Percentiles rank a stretch among this genome's conserved stretches.
phyloP scores from a whole-genome alignment of 1,139 yeast genomes.

The Saccharomyces pastorianus region DNA sequence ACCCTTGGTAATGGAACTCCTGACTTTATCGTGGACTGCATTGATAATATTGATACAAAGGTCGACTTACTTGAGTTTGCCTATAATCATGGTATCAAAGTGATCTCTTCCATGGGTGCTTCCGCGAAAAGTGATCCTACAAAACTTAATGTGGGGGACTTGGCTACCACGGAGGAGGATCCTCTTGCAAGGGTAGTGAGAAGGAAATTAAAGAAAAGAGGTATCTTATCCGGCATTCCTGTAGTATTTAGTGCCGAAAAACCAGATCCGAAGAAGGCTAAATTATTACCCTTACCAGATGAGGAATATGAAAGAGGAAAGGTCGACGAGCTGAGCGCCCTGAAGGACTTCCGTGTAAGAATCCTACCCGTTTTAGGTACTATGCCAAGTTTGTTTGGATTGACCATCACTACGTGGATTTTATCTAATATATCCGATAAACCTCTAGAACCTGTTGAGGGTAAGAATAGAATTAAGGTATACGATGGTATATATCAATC shows the following conservation, averaged over 20 bases:
- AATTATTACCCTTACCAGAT: constrained; percentile 72
- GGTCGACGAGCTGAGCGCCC: constrained; percentile 79
- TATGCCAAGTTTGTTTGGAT: constrained; percentile 92
- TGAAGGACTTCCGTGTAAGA: constrained; percentile 84
- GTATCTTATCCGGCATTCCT: constrained; percentile 71
- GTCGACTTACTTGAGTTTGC: constrained; percentile 79
- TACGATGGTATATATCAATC: constrained; percentile 78
- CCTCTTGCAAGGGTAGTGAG: constrained; percentile 82
- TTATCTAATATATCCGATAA: constrained; percentile 76
- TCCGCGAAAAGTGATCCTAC: constrained; percentile 87
- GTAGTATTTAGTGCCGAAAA: constrained; percentile 90
- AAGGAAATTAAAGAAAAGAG: constrained; percentile 68
- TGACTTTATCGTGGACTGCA: constrained; percentile 82
- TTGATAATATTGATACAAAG: constrained; percentile 90
- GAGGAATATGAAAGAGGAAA: constrained; percentile 71
- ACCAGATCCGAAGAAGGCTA: constrained; percentile 91
- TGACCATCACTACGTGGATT: constrained; percentile 77
- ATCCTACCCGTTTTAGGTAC: constrained; percentile 93
- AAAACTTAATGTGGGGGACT: constrained; percentile 68
- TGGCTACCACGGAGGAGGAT: constrained; percentile 79
- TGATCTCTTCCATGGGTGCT: constrained; percentile 91
- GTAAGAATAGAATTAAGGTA: constrained; percentile 73
- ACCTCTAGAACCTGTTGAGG: constrained; percentile 81
- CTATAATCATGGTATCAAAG: constrained; percentile 47
- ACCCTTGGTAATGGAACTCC: constrained; percentile 49